Base-by-base conservation (phyloP, 768 basidiomycete genomes). In the Mycena albidolilacea region DNA sequence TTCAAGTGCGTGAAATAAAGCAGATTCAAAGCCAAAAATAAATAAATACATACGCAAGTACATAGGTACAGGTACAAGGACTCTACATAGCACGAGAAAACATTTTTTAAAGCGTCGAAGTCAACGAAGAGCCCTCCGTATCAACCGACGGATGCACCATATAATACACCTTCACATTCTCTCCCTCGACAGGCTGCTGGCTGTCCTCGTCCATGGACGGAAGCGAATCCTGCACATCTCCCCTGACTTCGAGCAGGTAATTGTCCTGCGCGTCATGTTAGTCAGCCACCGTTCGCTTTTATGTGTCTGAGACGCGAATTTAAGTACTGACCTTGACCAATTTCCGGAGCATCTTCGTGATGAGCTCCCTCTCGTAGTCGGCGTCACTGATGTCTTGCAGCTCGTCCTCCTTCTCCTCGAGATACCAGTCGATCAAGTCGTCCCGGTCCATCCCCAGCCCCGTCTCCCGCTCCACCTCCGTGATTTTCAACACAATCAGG, bases 351-450 rank as follows among this genome's bases (percentile, higher is more conserved):
- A 98, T 91, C 83, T 99, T 99, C 50, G 89, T 90, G 72, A 98
- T 90, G 62, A 99, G 86, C 80, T 96, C 95, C 77, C 92, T 92
- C 83, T 99, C 95, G 76, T 94, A 93, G 77, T 98, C 96, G 19
- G 98, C 84, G 77, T 97, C 92, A 66, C 97, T 96, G 7, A 96
- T 88, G 64, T 93, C 92, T 74, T 92, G 89, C 48, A 99, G 84
- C 73, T 96, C 93, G 10, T 87, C 85, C 81, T 99, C 98, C 81
- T 91, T 93, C 75, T 90, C 83, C 84, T 99, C 98, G 67, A 99
- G 88, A 80, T 98, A 99, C 97, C 96, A 97, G 80, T 97, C 96
- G 74, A 97, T 93, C 67, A 99, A 87, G 77, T 98, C 97, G 76
- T 97, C 96, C 57, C 93, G 88, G 78, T 96, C 94, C 50, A 97